These are phyloP conservation scores for Protomyces pachydermus DNA, from an alignment of 1,139 yeast genomes.

Conservation along the genomic window DNA sequence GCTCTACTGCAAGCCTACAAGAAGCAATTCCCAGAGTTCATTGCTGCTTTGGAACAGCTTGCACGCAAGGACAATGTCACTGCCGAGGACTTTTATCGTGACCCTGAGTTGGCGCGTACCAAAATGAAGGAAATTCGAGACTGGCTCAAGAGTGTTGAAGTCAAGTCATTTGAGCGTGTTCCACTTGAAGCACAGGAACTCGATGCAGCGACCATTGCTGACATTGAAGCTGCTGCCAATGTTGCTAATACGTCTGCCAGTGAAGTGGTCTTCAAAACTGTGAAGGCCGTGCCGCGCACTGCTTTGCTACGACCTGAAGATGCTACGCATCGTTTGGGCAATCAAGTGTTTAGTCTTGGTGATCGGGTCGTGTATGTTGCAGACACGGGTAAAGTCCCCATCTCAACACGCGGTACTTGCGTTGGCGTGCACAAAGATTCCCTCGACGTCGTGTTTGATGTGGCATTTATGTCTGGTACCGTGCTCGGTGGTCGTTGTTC, in stretches of 20 bases:
- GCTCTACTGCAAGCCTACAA: conserved; percentile 60
- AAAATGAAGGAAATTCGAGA: conserved; percentile 29
- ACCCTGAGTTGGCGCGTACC: background rate
- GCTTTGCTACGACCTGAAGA: conserved; percentile 75
- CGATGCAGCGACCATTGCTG: conserved; percentile 58
- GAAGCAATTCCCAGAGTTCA: conserved; percentile 57
- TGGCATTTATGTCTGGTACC: conserved; percentile 75
- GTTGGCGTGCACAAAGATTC: conserved; percentile 58
- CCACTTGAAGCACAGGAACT: conserved; percentile 76
- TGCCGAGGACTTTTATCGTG: conserved; percentile 40
- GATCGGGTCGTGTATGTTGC: conserved; percentile 84
- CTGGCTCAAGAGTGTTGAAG: conserved; percentile 56
- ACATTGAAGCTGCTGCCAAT: conserved; percentile 63
- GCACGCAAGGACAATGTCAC: conserved; percentile 27
- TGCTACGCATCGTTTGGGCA: conserved; percentile 65
- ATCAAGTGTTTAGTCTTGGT: conserved; percentile 77
- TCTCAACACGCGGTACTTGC: conserved; percentile 85
- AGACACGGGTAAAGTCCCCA: conserved; percentile 84
- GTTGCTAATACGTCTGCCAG: conserved; percentile 46
- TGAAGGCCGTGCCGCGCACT: conserved; percentile 77
- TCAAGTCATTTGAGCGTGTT: conserved; percentile 53
- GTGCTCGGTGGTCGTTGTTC: conserved; percentile 69
- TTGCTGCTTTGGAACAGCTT: conserved; percentile 43
- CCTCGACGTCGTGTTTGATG: conserved; percentile 76
- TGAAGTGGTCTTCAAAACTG: conserved; percentile 50